Evolutionary conservation across 768 basidiomycete genomes (phyloP).

Genomic region (Russula virescens): DNA sequence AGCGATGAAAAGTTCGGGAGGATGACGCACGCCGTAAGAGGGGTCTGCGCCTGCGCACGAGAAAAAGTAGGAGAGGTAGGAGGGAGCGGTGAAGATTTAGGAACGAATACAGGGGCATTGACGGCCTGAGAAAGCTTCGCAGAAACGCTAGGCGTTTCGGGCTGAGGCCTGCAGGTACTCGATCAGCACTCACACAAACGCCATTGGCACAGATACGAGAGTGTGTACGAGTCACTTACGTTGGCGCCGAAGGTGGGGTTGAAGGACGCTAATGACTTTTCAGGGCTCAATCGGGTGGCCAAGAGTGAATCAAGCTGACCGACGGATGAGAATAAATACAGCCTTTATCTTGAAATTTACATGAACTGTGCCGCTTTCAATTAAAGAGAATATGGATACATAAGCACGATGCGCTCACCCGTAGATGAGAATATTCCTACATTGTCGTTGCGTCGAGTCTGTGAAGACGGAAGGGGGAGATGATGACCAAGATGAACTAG

Average conservation of each 20-base stretch:
- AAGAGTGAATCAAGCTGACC: slow-evolving; percentile 35
- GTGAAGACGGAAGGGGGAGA: slow-evolving; percentile 15
- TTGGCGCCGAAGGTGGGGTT: slow-evolving; percentile 19
- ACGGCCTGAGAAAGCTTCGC: slow-evolving; percentile 56
- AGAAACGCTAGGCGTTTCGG: slow-evolving; percentile 22
- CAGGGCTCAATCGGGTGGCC: background rate
- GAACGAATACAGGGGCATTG: slow-evolving; percentile 82
- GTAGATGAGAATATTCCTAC: slow-evolving; percentile 87
- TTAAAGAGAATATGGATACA: slow-evolving; percentile 4
- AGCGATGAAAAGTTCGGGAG: background rate
- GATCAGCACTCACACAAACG: background rate
- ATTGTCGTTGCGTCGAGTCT: slow-evolving; percentile 75
- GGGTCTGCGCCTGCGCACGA: slow-evolving; percentile 23
- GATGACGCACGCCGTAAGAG: slow-evolving; percentile 22
- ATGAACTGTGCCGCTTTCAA: slow-evolving; percentile 46
- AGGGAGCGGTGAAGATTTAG: slow-evolving; percentile 44
- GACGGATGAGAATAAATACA: slow-evolving; percentile 80
- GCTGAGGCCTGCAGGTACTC: slow-evolving; percentile 13
- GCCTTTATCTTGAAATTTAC: slow-evolving; percentile 82
- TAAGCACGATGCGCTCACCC: slow-evolving; percentile 47
- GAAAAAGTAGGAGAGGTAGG: slow-evolving; percentile 24
- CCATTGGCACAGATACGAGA: no score
- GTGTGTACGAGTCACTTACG: slow-evolving; percentile 18
- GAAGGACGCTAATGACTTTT: slow-evolving; percentile 17
- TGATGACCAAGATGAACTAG: slow-evolving; percentile 15